Base-by-base conservation (phyloP, 768 basidiomycete genomes). In the Gelatoporia subvermispora region DNA sequence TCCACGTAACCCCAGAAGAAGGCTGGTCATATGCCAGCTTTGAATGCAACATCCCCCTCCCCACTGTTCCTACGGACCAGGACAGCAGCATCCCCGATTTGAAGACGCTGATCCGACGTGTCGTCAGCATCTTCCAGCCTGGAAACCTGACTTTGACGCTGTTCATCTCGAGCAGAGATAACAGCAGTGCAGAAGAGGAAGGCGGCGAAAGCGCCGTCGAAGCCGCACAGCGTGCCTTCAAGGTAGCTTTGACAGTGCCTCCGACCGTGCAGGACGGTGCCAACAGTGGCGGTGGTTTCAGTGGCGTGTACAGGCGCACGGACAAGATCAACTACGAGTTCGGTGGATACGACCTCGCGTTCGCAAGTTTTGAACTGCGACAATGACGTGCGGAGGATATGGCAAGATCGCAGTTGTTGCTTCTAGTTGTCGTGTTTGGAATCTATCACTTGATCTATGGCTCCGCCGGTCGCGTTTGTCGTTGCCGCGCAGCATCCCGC, bases 321-420 rank as follows among this genome's bases (percentile, higher is more conserved):
- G 96, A 98, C 72, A 91, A 95, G 69, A 98, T 99, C 66, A 92
- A 95, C 65, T 99, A 99, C 72, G 93, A 95, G 66, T 93, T 97
- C 64, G 88, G 89, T 40, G 92, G 85, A 45, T 93, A 93, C 64
- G 89, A 91, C 64, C 73, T 93, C 52, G 90, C 90, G 15, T 93
- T 92, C 65, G 87, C 91, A 35, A 91, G 84, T 64, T 93, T 92
- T 66, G 87, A 91, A 67, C 62, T 73, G 60, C 66, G 67, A 53
- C 48, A 52, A 37, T 61, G 56, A 59, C 23, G 28, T 35, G 18
- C 16, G 25, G 24, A 43, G 35, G 28, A 31, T 31, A 31, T 5
- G 28, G 28, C 28, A 31, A 31, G 28, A 31, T 31, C 28, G 28
- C 28, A 31, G 28, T 31, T 43, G 15, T 21, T 17, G 16, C 21